Conservation (phyloP, 352 stramenopile genomes). For the Phytopythium ostracodes region DNA sequence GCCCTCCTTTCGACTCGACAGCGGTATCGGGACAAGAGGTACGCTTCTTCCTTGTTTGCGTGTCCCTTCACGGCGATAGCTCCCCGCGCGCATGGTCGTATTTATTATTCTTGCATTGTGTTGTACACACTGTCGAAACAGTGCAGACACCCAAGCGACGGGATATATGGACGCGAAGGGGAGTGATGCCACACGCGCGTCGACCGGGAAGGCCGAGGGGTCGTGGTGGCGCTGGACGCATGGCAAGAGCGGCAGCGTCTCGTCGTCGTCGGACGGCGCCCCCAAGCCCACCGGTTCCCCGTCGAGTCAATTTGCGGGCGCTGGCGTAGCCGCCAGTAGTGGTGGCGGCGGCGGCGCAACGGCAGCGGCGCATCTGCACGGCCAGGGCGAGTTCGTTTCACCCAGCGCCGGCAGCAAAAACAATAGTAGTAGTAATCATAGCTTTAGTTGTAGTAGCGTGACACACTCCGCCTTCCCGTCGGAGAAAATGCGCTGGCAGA, state of each 20-base stretch:
- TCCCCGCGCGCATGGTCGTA: neutral
- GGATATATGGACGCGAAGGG: conserved; percentile 28
- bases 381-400: conserved; percentile 8
- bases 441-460: conserved; percentile 26
- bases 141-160: neutral
- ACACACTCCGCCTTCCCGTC: conserved; percentile 12
- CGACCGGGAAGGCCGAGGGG: conserved; percentile 19
- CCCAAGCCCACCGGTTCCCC: conserved; percentile 8
- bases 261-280: conserved; percentile 39
- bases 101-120: neutral
- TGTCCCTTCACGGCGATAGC: no score
- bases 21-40: conserved; percentile 8
- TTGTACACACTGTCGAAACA: neutral
- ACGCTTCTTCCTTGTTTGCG: no score
- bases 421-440: conserved; percentile 19
- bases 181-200: conserved; percentile 16
- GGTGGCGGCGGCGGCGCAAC: neutral
- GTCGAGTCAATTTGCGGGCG: neutral
- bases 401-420: conserved; percentile 5
- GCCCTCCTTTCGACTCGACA: conserved; percentile 5
- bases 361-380: neutral
- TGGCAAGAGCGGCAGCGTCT: conserved; percentile 62
- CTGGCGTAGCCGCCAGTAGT: neutral
- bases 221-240: conserved; percentile 78
- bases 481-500: conserved; percentile 43